Evolutionary conservation across 2,329 filamentous ascomycete genomes (phyloP), one percentile per base, ranked within the genome.

Genomic region (Arthrobotrys iridis): DNA sequence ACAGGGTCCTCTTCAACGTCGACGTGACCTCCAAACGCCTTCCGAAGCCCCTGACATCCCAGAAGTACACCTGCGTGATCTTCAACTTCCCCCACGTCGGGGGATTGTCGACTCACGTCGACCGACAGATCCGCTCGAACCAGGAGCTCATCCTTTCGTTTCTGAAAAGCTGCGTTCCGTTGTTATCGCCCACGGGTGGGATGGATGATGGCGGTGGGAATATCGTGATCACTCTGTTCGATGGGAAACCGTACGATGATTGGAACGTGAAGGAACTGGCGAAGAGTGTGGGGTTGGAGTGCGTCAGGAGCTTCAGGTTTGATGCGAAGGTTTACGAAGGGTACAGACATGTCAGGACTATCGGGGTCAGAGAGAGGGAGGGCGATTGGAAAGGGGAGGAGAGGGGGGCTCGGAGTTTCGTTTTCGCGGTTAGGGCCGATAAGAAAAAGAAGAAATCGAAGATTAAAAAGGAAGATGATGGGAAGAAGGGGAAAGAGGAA

Each of bases 61-160:
- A 63, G 18, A 70, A 24, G 80, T 93, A 91, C 85, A 89, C 96
- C 82, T 87, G 88, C 67, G 90, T 98, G 77, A 86, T 94, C 78
- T 99, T 98, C 88, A 97, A 97, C 85, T 99, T 99, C 82, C 95
- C 95, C 35, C 95, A 99, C 84, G 91, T 96, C 2, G 95, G 95
- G 77, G 95, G 95, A 48, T 90, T 96, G 80, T 91, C 88, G 77
- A 98, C 91, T 79, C 93, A 98, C 83, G 91, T 97, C 66, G 97
- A 97, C 84, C 87, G 95, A 35, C 95, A 99, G 83, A 93, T 97
- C 11, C 89, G 95, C 67, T 88, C 92, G 82, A 98, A 99, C 83
- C 93, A 97, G 83, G 50, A 73, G 43, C 45, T 75, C 1, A 41
- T 75, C 1, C 46, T 75, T 2, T 26, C 71, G 0, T 75, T 75